Percentiles rank a stretch among this genome's conserved stretches.
These are phyloP conservation scores for Magnolia kwangsiensis DNA, from an alignment of 164 flowering plant genomes.

Conservation along the genomic window DNA sequence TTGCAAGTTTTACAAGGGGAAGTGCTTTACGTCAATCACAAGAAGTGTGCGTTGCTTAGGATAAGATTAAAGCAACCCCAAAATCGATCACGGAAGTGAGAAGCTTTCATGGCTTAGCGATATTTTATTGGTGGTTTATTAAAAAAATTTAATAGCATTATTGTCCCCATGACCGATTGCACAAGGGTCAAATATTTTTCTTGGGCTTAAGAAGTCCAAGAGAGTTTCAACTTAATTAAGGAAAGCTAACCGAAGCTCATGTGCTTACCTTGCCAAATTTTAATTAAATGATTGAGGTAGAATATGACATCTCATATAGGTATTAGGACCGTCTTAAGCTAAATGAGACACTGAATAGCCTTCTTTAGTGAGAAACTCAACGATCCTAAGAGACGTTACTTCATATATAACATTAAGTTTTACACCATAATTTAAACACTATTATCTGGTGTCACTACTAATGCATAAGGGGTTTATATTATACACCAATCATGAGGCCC, in stretches of 20 bases:
- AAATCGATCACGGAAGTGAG: not conserved
- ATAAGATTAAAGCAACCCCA: not conserved
- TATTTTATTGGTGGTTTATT: not conserved
- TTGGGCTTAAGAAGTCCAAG: not conserved
- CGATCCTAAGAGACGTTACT: not conserved
- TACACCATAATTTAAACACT: not conserved
- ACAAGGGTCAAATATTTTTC: not conserved
- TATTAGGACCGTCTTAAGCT: not conserved
- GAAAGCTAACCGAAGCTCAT: not conserved
- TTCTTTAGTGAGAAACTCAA: not conserved
- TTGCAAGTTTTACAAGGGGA: not conserved
- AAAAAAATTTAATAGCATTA: not conserved
- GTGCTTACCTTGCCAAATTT: not conserved
- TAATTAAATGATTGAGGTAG: not conserved
- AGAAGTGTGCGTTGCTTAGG: slow-evolving; percentile 1
- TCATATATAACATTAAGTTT: not conserved
- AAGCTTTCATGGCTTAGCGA: slow-evolving; percentile 1
- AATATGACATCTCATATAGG: not conserved
- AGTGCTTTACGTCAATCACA: not conserved
- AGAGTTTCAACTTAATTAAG: not conserved
- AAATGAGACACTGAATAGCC: not conserved
- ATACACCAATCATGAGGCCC: not conserved
- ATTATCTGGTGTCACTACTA: not conserved
- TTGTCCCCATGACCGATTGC: not conserved
- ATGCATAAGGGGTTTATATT: not conserved